phyloP scores from a whole-genome alignment of 2,329 filamentous ascomycete species.

The Alternaria sp. region DNA sequence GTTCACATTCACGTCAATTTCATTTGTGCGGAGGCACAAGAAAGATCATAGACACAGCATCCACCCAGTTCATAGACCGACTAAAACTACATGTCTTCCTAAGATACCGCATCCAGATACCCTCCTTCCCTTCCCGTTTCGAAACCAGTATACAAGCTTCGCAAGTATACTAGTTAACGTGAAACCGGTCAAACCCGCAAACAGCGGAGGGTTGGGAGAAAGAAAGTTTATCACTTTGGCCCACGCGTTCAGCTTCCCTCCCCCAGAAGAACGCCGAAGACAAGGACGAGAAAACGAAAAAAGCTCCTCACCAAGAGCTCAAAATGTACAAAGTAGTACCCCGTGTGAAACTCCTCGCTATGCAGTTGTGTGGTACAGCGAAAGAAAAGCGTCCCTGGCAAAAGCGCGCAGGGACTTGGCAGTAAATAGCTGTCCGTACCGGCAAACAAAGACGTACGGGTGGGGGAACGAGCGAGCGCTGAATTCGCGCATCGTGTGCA shows the following conservation, averaged over 20 bases:
- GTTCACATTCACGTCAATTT: not conserved
- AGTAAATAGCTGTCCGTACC: not conserved
- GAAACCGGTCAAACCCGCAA: not conserved
- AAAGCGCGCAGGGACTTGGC: slow-evolving; percentile 3
- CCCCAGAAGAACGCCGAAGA: slow-evolving; percentile 5
- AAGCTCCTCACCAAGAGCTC: slow-evolving; percentile 26
- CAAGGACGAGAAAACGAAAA: not conserved
- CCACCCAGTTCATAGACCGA: not conserved
- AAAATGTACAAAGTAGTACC: slow-evolving; percentile 21
- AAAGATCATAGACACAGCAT: not conserved
- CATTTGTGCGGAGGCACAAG: not conserved
- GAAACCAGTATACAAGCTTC: not conserved
- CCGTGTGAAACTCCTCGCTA: slow-evolving; percentile 42
- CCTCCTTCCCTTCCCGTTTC: not conserved
- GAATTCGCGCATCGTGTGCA: slow-evolving; percentile 11
- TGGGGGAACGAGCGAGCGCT: not conserved
- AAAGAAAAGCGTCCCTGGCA: not conserved
- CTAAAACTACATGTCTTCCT: not conserved
- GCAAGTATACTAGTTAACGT: not conserved
- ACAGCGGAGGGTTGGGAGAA: not conserved
- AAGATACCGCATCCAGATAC: not conserved
- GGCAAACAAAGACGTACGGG: slow-evolving; percentile 2
- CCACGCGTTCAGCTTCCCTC: not conserved
- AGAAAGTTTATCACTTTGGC: not conserved
- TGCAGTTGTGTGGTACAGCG: slow-evolving; percentile 37